Evolutionary conservation across 352 stramenopile species (phyloP).

Genomic region (Albugo candida): DNA sequence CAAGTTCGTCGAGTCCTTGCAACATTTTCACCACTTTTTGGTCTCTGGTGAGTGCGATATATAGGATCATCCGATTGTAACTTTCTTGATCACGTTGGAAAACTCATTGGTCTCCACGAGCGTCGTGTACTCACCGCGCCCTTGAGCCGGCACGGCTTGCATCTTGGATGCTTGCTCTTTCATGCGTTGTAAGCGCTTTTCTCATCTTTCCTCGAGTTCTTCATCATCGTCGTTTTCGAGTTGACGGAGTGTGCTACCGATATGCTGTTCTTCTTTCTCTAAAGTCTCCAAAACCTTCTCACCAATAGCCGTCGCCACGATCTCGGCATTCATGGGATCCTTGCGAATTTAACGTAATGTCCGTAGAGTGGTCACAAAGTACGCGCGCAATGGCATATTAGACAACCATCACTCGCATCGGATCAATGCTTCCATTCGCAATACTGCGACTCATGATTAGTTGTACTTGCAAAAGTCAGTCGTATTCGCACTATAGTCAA

Average conservation of each 20-base stretch:
- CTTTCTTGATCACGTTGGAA: slow-evolving; percentile 88
- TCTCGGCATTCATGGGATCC: slow-evolving; percentile 47
- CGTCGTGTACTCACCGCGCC: slow-evolving; percentile 77
- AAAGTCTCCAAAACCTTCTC: slow-evolving; percentile 78
- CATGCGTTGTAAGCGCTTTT: slow-evolving; percentile 58
- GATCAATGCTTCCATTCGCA: no score
- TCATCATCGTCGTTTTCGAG: slow-evolving; percentile 76
- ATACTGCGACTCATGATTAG: no score
- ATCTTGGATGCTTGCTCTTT: slow-evolving; percentile 40
- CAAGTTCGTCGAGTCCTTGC: slow-evolving; percentile 88
- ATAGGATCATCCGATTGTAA: slow-evolving; percentile 89
- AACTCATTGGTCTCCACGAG: slow-evolving; percentile 88
- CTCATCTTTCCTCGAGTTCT: slow-evolving; percentile 72
- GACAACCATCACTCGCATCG: no score
- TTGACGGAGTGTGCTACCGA: slow-evolving; percentile 69
- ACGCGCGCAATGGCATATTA: no score
- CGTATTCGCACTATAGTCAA: no score
- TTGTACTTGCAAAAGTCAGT: no score
- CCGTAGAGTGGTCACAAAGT: slow-evolving; percentile 2
- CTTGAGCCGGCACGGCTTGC: slow-evolving; percentile 55
- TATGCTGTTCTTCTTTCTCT: slow-evolving; percentile 61
- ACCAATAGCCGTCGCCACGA: slow-evolving; percentile 60
- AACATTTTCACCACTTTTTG: slow-evolving; percentile 94
- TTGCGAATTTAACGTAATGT: slow-evolving; percentile 11
- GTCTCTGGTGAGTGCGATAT: slow-evolving; percentile 87